Conservation (phyloP, 306 rosid genomes). For the Pterocarpus macrocarpus region DNA sequence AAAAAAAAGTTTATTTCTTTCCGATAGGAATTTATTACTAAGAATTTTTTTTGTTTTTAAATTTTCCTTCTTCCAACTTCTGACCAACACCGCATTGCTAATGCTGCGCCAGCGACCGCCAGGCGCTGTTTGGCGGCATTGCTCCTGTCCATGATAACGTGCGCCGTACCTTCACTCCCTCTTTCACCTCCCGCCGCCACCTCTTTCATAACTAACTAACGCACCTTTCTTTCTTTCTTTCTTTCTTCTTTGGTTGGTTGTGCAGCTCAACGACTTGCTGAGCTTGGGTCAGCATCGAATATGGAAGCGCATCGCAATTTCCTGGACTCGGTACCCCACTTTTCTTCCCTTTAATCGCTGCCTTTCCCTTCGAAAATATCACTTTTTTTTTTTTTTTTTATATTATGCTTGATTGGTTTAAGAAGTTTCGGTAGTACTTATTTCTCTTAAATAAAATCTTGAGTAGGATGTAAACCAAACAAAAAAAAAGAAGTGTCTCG, state of each 20-base stretch:
- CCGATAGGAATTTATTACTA: no score
- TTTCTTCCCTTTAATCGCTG: not conserved
- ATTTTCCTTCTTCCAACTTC: constrained; percentile 9
- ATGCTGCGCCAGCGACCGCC: constrained; percentile 66
- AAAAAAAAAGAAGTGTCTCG: no score
- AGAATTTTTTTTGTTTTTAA: constrained; percentile 7
- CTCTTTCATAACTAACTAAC: not conserved
- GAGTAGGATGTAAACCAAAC: not conserved
- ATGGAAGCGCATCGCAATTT: constrained; percentile 91
- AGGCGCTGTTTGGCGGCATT: constrained; percentile 75
- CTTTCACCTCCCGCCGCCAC: not conserved
- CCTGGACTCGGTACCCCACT: constrained; percentile 71
- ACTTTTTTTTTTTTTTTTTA: not conserved
- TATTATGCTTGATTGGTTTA: constrained; percentile 1
- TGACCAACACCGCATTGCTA: constrained; percentile 54
- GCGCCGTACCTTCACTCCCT: constrained; percentile 2
- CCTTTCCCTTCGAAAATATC: not conserved
- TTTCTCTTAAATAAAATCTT: constrained; percentile 46
- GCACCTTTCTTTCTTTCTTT: not conserved
- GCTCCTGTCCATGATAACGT: constrained; percentile 89
- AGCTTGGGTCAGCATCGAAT: constrained; percentile 91
- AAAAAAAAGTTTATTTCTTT: no score
- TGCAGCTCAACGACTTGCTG: constrained; percentile 75
- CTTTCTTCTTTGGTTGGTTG: not conserved
- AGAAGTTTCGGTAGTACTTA: constrained; percentile 91